Percentiles rank a stretch among this genome's conserved stretches.
phyloP scores from a whole-genome alignment of 768 basidiomycete species.

The Cantharellus cinnabarinus region DNA sequence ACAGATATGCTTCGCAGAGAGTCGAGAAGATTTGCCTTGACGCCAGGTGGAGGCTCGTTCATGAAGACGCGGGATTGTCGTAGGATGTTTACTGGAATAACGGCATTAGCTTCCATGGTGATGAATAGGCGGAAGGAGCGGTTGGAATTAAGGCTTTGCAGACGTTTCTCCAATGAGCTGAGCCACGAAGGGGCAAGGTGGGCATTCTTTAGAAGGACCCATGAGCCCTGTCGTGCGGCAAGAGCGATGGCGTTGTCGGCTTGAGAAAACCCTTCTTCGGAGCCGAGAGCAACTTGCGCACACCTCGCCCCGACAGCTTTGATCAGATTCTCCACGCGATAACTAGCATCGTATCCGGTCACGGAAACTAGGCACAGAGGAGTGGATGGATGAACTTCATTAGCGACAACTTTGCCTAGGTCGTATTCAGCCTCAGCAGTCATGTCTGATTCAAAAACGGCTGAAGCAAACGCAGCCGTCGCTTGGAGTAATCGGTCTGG shows the following conservation, averaged over 20 bases:
- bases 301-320: constrained; percentile 58
- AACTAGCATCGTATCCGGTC: constrained; percentile 95
- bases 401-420: constrained; percentile 50
- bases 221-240: constrained; percentile 81
- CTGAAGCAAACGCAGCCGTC: constrained; percentile 49
- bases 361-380: constrained; percentile 86
- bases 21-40: constrained; percentile 90
- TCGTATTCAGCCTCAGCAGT: constrained; percentile 53
- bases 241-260: constrained; percentile 91
- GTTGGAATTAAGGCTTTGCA: constrained; percentile 78
- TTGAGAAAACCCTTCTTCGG: constrained; percentile 86
- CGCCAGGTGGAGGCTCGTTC: constrained; percentile 95
- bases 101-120: constrained; percentile 91
- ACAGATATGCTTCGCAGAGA: constrained; percentile 57
- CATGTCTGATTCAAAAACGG: constrained; percentile 67
- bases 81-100: constrained; percentile 90
- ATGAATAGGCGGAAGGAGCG: constrained; percentile 91
- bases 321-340: constrained; percentile 75
- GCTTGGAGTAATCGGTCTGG: constrained; percentile 83
- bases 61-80: constrained; percentile 91
- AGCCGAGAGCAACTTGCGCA: constrained; percentile 91
- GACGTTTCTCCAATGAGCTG: constrained; percentile 72
- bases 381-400: constrained; percentile 61
- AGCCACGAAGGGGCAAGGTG: constrained; percentile 94
- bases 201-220: constrained; percentile 96